Conservation (phyloP, 495 filamentous ascomycete species). For the Penicillium lividum region DNA sequence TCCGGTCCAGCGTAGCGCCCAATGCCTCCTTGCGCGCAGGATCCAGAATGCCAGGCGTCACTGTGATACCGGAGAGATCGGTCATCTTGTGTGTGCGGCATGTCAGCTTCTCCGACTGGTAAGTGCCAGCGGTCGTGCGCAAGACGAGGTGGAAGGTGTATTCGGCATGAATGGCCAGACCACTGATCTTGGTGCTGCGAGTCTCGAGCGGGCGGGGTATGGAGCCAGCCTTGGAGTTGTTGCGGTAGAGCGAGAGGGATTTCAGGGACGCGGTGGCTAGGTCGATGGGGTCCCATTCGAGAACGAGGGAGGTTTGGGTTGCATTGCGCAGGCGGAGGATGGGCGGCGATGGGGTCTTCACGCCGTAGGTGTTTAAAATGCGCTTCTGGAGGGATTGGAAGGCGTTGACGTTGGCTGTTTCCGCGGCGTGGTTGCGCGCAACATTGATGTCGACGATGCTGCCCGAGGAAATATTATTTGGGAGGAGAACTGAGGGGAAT, state of each 20-base stretch:
- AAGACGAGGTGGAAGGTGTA: conserved; percentile 94
- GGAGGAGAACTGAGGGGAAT: conserved; percentile 96
- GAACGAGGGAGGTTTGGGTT: conserved; percentile 93
- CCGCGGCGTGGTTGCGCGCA: conserved; percentile 78
- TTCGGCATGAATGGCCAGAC: conserved; percentile 92
- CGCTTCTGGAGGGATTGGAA: conserved; percentile 84
- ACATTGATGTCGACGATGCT: conserved; percentile 98
- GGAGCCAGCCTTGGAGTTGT: conserved; percentile 91
- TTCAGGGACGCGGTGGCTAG: conserved; percentile 90
- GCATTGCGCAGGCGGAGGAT: conserved; percentile 89
- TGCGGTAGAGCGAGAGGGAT: conserved; percentile 86
- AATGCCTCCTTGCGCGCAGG: conserved; percentile 73
- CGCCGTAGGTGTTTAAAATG: conserved; percentile 84
- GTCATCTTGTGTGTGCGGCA: conserved; percentile 99
- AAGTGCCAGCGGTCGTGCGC: conserved; percentile 87
- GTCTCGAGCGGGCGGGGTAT: conserved; percentile 85
- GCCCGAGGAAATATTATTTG: conserved; percentile 88
- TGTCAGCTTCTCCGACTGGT: conserved; percentile 75
- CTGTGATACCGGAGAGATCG: conserved; percentile 91
- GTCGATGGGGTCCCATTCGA: conserved; percentile 96
- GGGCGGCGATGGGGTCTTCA: conserved; percentile 73
- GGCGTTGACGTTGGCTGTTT: conserved; percentile 65
- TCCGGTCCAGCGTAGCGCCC: conserved; percentile 72
- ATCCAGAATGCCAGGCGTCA: conserved; percentile 86
- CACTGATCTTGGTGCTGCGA: conserved; percentile 92